phyloP scores from a whole-genome alignment of 495 filamentous ascomycete species.

The Aspergillus heteromorphus region DNA sequence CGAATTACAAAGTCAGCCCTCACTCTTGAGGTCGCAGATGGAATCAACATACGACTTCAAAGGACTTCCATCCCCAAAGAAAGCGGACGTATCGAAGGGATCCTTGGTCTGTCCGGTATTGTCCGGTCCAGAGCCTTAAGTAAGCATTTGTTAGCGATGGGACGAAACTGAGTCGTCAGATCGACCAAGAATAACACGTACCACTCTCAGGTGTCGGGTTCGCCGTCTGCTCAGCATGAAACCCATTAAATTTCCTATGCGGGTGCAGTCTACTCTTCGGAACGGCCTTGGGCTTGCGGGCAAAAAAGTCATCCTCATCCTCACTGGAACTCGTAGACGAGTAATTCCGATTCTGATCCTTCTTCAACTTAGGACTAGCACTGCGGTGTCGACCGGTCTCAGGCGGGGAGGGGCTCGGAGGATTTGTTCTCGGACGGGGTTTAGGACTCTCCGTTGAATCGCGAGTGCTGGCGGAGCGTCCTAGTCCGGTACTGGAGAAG shows the following conservation, averaged over 20 bases:
- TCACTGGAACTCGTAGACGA: conserved; percentile 39
- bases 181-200: conserved; percentile 19
- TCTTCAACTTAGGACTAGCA: conserved; percentile 33
- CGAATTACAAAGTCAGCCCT: neutral
- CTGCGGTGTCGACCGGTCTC: conserved; percentile 31
- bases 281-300: conserved; percentile 36
- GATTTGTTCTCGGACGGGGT: conserved; percentile 28
- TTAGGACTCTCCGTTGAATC: conserved; percentile 33
- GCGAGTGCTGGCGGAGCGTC: conserved; percentile 42
- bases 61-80: conserved; percentile 12
- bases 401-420: conserved; percentile 27
- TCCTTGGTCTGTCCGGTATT: conserved; percentile 26
- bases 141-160: neutral
- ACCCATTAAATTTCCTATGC: conserved; percentile 31
- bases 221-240: conserved; percentile 19
- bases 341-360: conserved; percentile 17
- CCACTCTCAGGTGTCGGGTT: conserved; percentile 21
- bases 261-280: conserved; percentile 39
- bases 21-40: neutral
- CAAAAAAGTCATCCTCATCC: conserved; percentile 21
- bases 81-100: conserved; percentile 13
- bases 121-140: conserved; percentile 37
- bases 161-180: neutral
- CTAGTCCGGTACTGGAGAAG: conserved; percentile 40
- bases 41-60: conserved; percentile 17